Evolutionary conservation across 768 basidiomycete genomes (phyloP).

Genomic region (Kwoniella heveanensis): DNA sequence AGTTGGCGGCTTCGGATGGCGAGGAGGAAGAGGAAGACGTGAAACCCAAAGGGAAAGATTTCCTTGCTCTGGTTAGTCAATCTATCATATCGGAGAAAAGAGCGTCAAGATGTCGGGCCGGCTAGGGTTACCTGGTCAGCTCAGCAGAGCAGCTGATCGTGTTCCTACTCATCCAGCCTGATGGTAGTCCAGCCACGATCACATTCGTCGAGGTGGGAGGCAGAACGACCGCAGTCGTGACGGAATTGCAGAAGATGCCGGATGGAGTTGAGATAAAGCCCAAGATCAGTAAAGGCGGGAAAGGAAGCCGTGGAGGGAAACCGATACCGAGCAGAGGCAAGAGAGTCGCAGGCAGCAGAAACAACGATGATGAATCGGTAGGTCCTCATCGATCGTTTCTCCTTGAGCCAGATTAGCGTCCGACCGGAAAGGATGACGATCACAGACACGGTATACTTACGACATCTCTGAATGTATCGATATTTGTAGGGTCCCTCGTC

Average conservation of each 20-base stretch:
- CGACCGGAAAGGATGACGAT: neutral
- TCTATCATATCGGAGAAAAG: too few species aligned
- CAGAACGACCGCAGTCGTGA: slow-evolving; percentile 72
- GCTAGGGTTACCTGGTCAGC: too few species aligned
- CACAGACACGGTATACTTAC: too few species aligned
- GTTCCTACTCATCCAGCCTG: slow-evolving; percentile 61
- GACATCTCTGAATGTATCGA: neutral
- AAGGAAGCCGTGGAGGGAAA: slow-evolving; percentile 19
- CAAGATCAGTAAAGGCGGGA: slow-evolving; percentile 42
- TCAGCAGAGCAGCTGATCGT: too few species aligned
- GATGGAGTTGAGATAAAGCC: slow-evolving; percentile 52
- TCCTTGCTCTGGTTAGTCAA: slow-evolving; percentile 38
- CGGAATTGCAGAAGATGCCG: slow-evolving; percentile 63
- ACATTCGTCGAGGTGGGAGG: slow-evolving; percentile 76
- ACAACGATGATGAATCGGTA: slow-evolving; percentile 14
- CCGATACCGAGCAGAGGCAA: neutral
- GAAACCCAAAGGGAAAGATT: slow-evolving; percentile 39
- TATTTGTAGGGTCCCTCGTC: slow-evolving; percentile 8
- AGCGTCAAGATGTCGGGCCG: too few species aligned
- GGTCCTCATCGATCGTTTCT: neutral
- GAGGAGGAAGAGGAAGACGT: slow-evolving; percentile 36
- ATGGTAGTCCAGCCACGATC: slow-evolving; percentile 71
- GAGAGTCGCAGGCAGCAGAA: slow-evolving; percentile 27
- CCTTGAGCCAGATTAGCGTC: neutral
- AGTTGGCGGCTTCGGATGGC: slow-evolving; percentile 16